These are phyloP conservation scores for Torulaspora globosa DNA, from an alignment of 1,139 yeast genomes.

Conservation along the genomic window DNA sequence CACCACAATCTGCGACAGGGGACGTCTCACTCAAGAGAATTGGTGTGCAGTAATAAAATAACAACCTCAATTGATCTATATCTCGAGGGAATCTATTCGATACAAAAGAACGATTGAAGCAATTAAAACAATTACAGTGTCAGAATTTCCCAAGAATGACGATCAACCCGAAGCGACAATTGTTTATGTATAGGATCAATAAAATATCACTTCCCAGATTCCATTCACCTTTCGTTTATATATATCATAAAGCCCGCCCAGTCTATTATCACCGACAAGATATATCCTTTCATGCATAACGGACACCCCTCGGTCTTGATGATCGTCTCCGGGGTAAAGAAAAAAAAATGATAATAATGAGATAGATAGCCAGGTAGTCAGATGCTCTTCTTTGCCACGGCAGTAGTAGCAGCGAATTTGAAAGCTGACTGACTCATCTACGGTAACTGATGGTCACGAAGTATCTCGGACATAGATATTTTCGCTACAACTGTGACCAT, in stretches of 20 bases:
- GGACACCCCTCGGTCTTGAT: conserved; percentile 1
- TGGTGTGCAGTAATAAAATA: not conserved
- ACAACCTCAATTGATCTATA: not conserved
- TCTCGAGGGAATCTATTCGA: not conserved
- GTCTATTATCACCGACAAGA: not conserved
- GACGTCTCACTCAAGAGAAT: not conserved
- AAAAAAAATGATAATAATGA: not conserved
- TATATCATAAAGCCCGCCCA: not conserved
- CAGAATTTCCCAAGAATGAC: not conserved
- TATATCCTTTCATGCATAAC: not conserved
- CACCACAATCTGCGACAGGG: not conserved
- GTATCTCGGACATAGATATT: not conserved
- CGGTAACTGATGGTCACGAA: not conserved
- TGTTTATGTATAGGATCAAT: not conserved
- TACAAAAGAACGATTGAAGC: not conserved
- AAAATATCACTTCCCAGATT: no score
- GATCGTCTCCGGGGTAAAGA: conserved; percentile 1
- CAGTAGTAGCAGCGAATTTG: no score
- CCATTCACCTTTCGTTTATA: not conserved
- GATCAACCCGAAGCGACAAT: not conserved
- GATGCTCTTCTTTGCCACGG: not conserved
- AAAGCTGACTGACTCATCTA: not conserved
- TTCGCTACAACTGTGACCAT: no score
- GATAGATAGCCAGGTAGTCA: not conserved
- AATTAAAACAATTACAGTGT: not conserved